Conservation (phyloP, 1,139 yeast genomes). For the Pichia sp. region DNA sequence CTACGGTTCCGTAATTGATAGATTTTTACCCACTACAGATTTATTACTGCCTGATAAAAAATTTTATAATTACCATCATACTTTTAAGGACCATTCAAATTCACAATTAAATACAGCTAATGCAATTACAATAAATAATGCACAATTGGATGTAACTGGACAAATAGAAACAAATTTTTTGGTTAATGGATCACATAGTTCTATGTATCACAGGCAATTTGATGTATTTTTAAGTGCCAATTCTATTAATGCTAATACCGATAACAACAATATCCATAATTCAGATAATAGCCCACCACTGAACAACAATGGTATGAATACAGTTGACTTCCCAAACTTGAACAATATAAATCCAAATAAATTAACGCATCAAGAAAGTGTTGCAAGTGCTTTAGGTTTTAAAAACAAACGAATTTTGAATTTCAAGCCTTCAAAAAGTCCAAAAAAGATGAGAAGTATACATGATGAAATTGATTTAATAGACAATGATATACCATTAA, state of each 20-base stretch:
- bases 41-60: constrained; percentile 8
- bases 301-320: neutral
- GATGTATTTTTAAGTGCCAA: neutral
- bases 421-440: constrained; percentile 27
- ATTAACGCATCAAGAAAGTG: constrained; percentile 17
- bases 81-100: neutral
- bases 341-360: neutral
- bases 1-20: constrained; percentile 24
- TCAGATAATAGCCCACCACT: neutral
- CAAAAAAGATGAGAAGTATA: constrained; percentile 10
- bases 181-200: neutral
- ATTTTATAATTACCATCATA: neutral
- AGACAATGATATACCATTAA: constrained; percentile 1
- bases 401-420: constrained; percentile 32
- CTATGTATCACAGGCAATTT: neutral
- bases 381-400: constrained; percentile 48
- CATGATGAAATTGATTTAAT: constrained; percentile 13
- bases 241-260: neutral
- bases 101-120: neutral
- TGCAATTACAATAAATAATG: neutral
- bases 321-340: neutral
- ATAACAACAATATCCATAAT: neutral
- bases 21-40: constrained; percentile 23
- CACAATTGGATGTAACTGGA: neutral
- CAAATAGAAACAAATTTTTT: neutral